phyloP scores from a whole-genome alignment of 306 rosid species.

The Citrullus amarus region DNA sequence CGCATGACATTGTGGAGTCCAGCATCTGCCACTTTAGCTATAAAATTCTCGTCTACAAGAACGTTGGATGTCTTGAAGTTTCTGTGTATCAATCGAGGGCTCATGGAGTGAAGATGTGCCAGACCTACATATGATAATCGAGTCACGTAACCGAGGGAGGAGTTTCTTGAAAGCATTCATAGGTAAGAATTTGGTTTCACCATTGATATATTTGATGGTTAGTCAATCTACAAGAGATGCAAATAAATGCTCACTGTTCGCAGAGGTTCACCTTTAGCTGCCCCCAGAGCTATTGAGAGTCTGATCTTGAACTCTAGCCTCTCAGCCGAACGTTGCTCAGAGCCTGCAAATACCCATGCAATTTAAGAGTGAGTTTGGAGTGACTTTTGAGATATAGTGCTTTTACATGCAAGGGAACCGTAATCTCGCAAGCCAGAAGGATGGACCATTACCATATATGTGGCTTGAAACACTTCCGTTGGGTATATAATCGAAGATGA shows the following conservation, averaged over 20 bases:
- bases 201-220: conserved; percentile 4
- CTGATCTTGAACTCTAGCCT: conserved; percentile 87
- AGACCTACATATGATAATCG: conserved; percentile 37
- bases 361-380: neutral
- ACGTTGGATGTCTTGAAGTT: conserved; percentile 85
- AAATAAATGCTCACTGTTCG: conserved; percentile 99
- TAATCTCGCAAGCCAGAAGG: conserved; percentile 2
- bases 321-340: conserved; percentile 41
- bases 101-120: conserved; percentile 71
- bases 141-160: conserved; percentile 19
- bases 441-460: conserved; percentile 69
- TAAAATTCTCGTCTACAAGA: conserved; percentile 73
- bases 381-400: neutral
- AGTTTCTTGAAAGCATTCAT: conserved; percentile 34
- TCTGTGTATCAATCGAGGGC: conserved; percentile 79
- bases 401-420: neutral
- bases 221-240: conserved; percentile 52
- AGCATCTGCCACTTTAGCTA: conserved; percentile 89
- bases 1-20: conserved; percentile 65
- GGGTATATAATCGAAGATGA: conserved; percentile 72
- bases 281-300: conserved; percentile 82
- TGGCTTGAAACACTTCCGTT: conserved; percentile 88
- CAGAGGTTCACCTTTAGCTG: conserved; percentile 99
- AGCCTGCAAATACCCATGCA: conserved; percentile 29
- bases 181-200: conserved; percentile 21